Evolutionary conservation across 2,329 filamentous ascomycete genomes (phyloP), one percentile per base, ranked within the genome.

Genomic region (Niveomyces coronatus): DNA sequence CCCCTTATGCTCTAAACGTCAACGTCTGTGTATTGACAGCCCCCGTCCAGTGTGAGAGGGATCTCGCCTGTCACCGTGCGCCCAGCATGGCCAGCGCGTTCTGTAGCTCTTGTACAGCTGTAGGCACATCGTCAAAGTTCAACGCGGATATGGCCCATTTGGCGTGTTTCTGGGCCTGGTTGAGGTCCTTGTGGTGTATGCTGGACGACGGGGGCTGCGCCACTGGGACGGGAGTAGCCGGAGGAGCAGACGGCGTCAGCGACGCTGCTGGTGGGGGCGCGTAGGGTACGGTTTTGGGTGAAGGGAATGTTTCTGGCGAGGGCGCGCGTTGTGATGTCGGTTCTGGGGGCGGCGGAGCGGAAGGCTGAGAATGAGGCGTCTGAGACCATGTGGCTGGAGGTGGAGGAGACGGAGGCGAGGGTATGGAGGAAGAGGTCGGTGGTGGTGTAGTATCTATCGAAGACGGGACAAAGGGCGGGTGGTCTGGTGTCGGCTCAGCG

Each of bases 81-180:
- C 85, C 85, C 34, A 95, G 62, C 14, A 68, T 63, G 40, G 73
- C 66, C 45, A 98, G 62, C 3, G 91, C 91, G 42, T 75, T 77
- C 37, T 76, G 75, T 44, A 98, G 58, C 54, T 98, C 88, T 52
- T 80, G 79, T 4, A 96, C 79, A 0, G 91, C 91, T 0, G 91
- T 98, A 2, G 80, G 70, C 2, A 94, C 83, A 56, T 98, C 91
- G 49, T 98, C 91, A 59, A 98, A 98, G 51, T 95, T 94, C 33
- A 98, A 64, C 0, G 91, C 91, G 9, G 88, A 95, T 29, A 96
- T 94, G 1, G 91, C 91, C 85, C 86, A 98, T 52, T 86, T 87
- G 3, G 89, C 88, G 63, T 96, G 91, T 56, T 96, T 98, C 57
- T 94, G 87, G 4, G 91, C 89, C 49, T 79, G 74, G 24, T 76